Evolutionary conservation across 257 asterid species (phyloP).

Genomic region (Salvia splendens): DNA sequence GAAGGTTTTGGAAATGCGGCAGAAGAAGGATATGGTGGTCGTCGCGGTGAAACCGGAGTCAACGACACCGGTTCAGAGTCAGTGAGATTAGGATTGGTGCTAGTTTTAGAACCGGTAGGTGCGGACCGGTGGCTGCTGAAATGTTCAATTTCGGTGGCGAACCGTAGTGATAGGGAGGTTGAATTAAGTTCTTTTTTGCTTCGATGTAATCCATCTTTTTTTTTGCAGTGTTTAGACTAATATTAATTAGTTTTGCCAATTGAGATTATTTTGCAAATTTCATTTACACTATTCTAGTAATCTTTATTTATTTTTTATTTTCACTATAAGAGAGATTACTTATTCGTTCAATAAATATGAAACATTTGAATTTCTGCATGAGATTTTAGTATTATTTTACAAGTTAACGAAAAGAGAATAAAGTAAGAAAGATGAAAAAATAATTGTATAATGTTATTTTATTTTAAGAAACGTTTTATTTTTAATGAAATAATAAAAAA

Average conservation of each 20-base stretch:
- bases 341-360: too few relatives aligned
- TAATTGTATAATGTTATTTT: too few relatives aligned
- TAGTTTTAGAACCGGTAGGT: constrained; percentile 24
- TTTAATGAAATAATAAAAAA: too few relatives aligned
- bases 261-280: neutral
- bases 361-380: too few relatives aligned
- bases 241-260: constrained; percentile 19
- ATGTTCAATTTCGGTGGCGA: constrained; percentile 53
- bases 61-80: constrained; percentile 37
- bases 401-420: too few relatives aligned
- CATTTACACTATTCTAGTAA: neutral
- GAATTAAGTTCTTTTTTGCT: constrained; percentile 27
- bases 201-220: constrained; percentile 31
- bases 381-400: too few relatives aligned
- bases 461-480: too few relatives aligned
- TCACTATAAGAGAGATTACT: neutral
- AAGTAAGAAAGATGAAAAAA: too few relatives aligned
- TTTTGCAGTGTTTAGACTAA: constrained; percentile 41
- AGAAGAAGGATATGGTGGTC: constrained; percentile 47
- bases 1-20: constrained; percentile 82
- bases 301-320: neutral
- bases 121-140: constrained; percentile 37
- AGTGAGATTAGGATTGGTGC: constrained; percentile 32
- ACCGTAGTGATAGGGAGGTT: constrained; percentile 45
- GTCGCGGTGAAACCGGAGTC: constrained; percentile 34